phyloP scores from a whole-genome alignment of 257 asterid genomes.

The Gentiana straminea region DNA sequence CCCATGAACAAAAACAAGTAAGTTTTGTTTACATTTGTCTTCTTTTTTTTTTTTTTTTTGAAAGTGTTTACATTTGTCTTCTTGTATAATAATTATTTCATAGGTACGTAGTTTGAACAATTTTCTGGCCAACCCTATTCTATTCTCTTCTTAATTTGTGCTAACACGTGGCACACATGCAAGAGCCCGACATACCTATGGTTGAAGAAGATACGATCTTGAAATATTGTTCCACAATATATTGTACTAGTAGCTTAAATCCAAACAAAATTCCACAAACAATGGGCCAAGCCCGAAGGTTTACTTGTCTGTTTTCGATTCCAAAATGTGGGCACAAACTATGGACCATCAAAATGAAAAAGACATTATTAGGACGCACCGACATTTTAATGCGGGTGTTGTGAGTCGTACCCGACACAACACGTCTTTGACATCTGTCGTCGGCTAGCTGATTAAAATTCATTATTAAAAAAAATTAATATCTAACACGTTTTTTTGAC shows the following conservation, averaged over 20 bases:
- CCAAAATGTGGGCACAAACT: slow-evolving; percentile 6
- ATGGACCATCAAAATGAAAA: background rate
- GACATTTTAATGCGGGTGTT: too few species aligned
- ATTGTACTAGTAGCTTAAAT: background rate
- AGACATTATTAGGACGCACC: too few species aligned
- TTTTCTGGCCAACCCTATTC: too few species aligned
- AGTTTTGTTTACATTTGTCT: slow-evolving; percentile 5
- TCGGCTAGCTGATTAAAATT: too few species aligned
- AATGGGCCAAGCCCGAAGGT: slow-evolving; percentile 25
- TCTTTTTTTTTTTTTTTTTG: slow-evolving; percentile 5
- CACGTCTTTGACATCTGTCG: too few species aligned
- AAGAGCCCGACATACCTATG: slow-evolving; percentile 1
- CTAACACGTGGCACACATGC: slow-evolving; percentile 24
- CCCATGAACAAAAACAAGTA: slow-evolving; percentile 81
- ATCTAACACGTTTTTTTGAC: too few species aligned
- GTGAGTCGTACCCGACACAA: too few species aligned
- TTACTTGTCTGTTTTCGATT: slow-evolving; percentile 22
- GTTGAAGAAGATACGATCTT: background rate
- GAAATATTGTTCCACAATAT: too few species aligned
- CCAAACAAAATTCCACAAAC: slow-evolving; percentile 3
- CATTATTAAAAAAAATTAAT: too few species aligned
- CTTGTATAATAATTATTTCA: too few species aligned
- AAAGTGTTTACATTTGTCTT: background rate
- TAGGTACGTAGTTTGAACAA: too few species aligned
- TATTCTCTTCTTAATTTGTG: too few species aligned